Base-by-base conservation (phyloP, 2,329 filamentous ascomycete genomes). In the Zalaria obscura region DNA sequence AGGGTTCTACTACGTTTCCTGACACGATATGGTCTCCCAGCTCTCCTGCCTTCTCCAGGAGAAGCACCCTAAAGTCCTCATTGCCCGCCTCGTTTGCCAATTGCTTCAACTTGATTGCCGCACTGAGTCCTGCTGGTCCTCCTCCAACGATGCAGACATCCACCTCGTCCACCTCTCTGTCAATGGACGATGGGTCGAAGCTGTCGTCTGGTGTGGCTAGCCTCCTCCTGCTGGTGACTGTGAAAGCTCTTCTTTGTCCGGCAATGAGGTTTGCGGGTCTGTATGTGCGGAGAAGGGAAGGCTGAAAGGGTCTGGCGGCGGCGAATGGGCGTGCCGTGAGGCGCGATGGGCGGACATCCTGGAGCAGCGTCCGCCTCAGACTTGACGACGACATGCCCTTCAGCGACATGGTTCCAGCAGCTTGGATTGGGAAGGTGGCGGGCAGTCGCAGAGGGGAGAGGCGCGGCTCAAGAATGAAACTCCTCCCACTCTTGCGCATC, bases 91-190 rank as follows among this genome's bases (percentile, higher is more conserved):
- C 86, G 56, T 88, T 95, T 51, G 91, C 91, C 39, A 95, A 72
- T 64, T 98, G 89, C 70, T 96, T 96, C 42, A 98, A 68, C 50
- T 84, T 81, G 57, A 98, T 98, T 39, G 89, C 91, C 37, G 91
- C 88, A 52, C 84, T 83, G 50, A 98, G 73, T 45, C 91, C 91
- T 40, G 91, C 85, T 40, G 91, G 91, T n/a, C 91, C 89, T 61
- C 85, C 91, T 55, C 91, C 91, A 41, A 98, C 78, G 55, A 98
- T 96, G 63, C 87, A 93, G 27, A 98, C 88, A 63, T 98, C 91
- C 27, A 98, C 91, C 64, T 91, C 69, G 55, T 98, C 91, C 41
- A 78, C 83, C 61, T 96, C 91, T 49, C 91, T 80, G 49, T 96
- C 89, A 44, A 88, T 69, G 42, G 69, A 61, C 28, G 55, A 53